phyloP scores from a whole-genome alignment of 1,139 yeast species.

The Sugiyamaella grinbergsii region DNA sequence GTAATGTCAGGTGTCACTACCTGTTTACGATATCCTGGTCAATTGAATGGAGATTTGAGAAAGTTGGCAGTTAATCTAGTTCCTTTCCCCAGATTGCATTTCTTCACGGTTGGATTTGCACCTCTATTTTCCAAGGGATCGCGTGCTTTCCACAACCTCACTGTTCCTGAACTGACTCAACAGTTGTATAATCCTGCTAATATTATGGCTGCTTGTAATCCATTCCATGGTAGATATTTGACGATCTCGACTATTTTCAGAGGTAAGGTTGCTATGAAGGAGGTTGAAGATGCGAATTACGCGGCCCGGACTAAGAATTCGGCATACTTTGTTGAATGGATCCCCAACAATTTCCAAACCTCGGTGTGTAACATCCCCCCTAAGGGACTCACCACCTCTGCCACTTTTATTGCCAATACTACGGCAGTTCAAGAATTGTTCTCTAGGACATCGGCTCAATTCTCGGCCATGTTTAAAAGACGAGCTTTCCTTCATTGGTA shows the following conservation, averaged over 20 bases:
- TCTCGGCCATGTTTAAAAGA: slow-evolving; percentile 49
- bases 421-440: slow-evolving; percentile 51
- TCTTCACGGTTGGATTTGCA: slow-evolving; percentile 51
- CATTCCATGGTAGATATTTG: slow-evolving; percentile 48
- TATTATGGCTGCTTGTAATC: slow-evolving; percentile 51
- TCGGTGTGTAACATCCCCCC: slow-evolving; percentile 50
- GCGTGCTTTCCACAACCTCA: slow-evolving; percentile 45
- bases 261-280: slow-evolving; percentile 49
- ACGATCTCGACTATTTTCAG: slow-evolving; percentile 51
- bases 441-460: slow-evolving; percentile 46
- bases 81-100: slow-evolving; percentile 51
- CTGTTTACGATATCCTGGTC: slow-evolving; percentile 51
- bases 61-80: slow-evolving; percentile 51
- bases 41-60: slow-evolving; percentile 50
- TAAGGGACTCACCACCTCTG: slow-evolving; percentile 45
- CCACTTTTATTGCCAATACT: slow-evolving; percentile 50
- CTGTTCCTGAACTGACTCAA: slow-evolving; percentile 51
- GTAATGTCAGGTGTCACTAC: slow-evolving; percentile 54
- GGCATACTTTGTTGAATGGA: slow-evolving; percentile 48
- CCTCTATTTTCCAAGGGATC: slow-evolving; percentile 46
- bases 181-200: slow-evolving; percentile 50
- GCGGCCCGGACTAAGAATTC: slow-evolving; percentile 44
- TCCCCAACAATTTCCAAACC: slow-evolving; percentile 48
- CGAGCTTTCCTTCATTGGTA: slow-evolving; percentile 53
- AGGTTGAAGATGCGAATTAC: slow-evolving; percentile 48